Evolutionary conservation across 805 yeast genomes (phyloP), one percentile per base, ranked within the genome.

Genomic region (Ogataea populi-albae): DNA sequence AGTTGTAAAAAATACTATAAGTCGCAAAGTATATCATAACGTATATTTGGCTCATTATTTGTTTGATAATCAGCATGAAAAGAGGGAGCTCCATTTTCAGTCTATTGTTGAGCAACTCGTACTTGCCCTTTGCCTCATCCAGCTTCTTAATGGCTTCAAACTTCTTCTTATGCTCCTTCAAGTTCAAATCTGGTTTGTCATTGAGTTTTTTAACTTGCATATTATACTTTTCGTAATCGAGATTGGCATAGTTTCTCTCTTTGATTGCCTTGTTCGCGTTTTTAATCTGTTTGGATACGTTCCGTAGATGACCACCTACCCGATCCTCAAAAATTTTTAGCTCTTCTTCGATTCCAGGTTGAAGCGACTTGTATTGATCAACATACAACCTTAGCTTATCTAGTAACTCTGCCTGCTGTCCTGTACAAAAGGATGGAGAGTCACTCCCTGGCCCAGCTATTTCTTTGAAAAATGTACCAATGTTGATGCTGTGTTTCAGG

Each of bases 71-170:
- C 5, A 54, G 37, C 37, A 69, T 60, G 31, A 74, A 69, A 3
- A 41, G 32, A 0, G 81, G 80, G 1, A 78, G 47, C 26, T 76
- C 82, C 20, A 38, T 39, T 38, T 73, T 72, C 41, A 77, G 56
- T 3, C 45, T 33, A 4, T 48, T 41, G 47, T 75, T 72, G 23
- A 64, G 41, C 8, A 40, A 31, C 2, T 67, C 66, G 45, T 67
- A 73, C 32, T 49, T 67, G 50, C 39, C 59, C 38, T 44, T 62
- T 42, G 46, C 58, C 35, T 49, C 52, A 40, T 51, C 62, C 19
- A 55, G 28, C 34, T 53, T 54, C 40, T 54, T 55, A 32, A 58
- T 55, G 17, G 55, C 52, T 26, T 59, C 60, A 23, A 59, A 49
- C 33, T 59, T 43, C 23, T 56, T 54, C 33, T 61, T 62, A 31